Percentiles rank a stretch among this genome's conserved stretches.
Conservation (phyloP, 345 rosid species). For the Moricandia moricandioides region DNA sequence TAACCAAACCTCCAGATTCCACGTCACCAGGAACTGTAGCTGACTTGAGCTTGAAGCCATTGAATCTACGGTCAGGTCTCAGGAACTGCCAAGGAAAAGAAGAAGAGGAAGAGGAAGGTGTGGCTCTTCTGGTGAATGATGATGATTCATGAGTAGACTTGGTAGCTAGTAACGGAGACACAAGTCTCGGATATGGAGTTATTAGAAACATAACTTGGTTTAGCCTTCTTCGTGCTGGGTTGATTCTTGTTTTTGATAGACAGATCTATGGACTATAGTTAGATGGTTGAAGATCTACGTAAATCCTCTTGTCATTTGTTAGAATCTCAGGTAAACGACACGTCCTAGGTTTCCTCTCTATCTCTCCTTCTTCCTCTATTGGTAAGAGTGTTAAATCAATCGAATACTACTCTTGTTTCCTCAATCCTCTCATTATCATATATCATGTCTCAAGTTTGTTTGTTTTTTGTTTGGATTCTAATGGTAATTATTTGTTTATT, state of each 20-base stretch:
- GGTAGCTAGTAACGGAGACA: constrained; percentile 14
- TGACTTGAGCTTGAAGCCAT: constrained; percentile 42
- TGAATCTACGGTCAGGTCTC: constrained; percentile 11
- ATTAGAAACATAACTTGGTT: constrained; percentile 15
- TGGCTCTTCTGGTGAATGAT: constrained; percentile 1
- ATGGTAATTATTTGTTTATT: too few species aligned
- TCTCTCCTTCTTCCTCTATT: constrained; percentile 1
- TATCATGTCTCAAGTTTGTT: not conserved
- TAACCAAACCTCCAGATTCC: constrained; percentile 24
- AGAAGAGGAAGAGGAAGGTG: not conserved
- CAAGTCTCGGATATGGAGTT: constrained; percentile 23
- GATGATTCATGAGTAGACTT: constrained; percentile 10
- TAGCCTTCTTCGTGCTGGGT: not conserved
- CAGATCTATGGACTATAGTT: not conserved
- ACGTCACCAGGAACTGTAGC: constrained; percentile 44
- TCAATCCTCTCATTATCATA: not conserved
- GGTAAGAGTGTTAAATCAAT: constrained; percentile 14
- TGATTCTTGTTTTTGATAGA: not conserved
- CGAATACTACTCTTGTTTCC: not conserved
- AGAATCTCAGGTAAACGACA: not conserved
- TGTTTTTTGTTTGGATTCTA: not conserved
- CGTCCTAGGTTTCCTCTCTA: not conserved
- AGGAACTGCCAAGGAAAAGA: constrained; percentile 1
- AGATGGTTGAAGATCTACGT: constrained; percentile 3
- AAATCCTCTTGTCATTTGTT: constrained; percentile 5